Evolutionary conservation across 176 grass and related monocot genomes (phyloP).

Genomic region (Thinopyrum elongatum): DNA sequence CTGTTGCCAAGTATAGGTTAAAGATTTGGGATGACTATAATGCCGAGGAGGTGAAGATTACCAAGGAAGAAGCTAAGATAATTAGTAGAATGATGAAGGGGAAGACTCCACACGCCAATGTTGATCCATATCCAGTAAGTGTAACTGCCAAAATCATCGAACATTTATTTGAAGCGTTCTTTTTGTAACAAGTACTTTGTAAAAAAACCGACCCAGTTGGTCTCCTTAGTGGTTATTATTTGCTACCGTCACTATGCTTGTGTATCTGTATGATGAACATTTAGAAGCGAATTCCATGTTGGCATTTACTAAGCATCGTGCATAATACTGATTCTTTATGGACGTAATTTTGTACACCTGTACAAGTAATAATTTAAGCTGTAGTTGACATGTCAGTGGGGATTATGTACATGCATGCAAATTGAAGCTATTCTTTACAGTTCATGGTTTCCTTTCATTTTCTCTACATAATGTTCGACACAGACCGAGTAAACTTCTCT

Average conservation of each 20-base stretch:
- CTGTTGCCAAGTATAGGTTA: constrained; percentile 47
- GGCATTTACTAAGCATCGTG: neutral
- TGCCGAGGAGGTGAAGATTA: constrained; percentile 87
- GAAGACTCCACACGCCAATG: constrained; percentile 76
- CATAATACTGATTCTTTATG: neutral
- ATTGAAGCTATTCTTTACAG: neutral
- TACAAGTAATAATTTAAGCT: constrained; percentile 8
- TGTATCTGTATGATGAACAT: neutral
- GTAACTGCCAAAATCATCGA: neutral
- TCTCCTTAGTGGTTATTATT: neutral
- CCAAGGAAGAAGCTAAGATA: constrained; percentile 81
- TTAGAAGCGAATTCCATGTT: neutral
- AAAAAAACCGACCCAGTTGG: neutral
- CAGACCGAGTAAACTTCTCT: constrained; percentile 3
- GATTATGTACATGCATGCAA: constrained; percentile 17
- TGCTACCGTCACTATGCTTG: neutral
- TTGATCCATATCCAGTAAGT: constrained; percentile 94
- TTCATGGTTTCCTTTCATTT: constrained; percentile 21
- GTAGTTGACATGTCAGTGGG: neutral
- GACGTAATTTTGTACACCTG: neutral
- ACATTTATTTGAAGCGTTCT: neutral
- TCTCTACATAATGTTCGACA: constrained; percentile 14
- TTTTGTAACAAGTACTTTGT: neutral
- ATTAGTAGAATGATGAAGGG: constrained; percentile 85
- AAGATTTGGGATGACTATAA: constrained; percentile 88